phyloP scores from a whole-genome alignment of 2,329 filamentous ascomycete species.

The Hymenoscyphus fructigenus region DNA sequence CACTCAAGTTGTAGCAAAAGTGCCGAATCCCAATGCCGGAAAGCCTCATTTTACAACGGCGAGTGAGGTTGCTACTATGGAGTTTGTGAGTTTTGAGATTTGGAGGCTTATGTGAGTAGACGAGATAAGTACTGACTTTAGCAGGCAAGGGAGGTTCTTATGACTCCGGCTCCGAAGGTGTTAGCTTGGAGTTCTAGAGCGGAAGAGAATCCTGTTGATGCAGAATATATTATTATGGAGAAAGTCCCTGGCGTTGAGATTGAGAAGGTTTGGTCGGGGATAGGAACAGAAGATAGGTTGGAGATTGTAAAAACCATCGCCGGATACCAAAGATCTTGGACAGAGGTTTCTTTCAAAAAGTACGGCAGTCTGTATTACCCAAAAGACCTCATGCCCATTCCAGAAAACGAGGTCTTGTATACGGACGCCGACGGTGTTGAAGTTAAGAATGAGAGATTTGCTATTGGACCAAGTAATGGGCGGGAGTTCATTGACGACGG shows the following conservation, averaged over 20 bases:
- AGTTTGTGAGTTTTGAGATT: constrained; percentile 22
- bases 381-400: not conserved
- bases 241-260: constrained; percentile 36
- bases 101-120: no score
- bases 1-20: constrained; percentile 26
- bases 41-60: constrained; percentile 21
- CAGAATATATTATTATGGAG: constrained; percentile 42
- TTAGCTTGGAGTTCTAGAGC: constrained; percentile 16
- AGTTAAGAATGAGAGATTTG: constrained; percentile 6
- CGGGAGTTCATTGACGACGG: constrained; percentile 6
- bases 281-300: constrained; percentile 15
- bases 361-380: constrained; percentile 15
- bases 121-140: no score
- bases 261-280: constrained; percentile 22
- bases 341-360: constrained; percentile 7
- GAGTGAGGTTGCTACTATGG: constrained; percentile 24
- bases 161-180: constrained; percentile 10
- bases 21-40: constrained; percentile 25
- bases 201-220: constrained; percentile 34
- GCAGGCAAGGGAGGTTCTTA: constrained; percentile 10
- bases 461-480: constrained; percentile 16
- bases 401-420: constrained; percentile 5
- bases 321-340: constrained; percentile 10
- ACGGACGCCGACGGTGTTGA: constrained; percentile 12
- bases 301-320: constrained; percentile 9